Conservation (phyloP, 2,329 filamentous ascomycete species). For the Calonectria leucothoes region DNA sequence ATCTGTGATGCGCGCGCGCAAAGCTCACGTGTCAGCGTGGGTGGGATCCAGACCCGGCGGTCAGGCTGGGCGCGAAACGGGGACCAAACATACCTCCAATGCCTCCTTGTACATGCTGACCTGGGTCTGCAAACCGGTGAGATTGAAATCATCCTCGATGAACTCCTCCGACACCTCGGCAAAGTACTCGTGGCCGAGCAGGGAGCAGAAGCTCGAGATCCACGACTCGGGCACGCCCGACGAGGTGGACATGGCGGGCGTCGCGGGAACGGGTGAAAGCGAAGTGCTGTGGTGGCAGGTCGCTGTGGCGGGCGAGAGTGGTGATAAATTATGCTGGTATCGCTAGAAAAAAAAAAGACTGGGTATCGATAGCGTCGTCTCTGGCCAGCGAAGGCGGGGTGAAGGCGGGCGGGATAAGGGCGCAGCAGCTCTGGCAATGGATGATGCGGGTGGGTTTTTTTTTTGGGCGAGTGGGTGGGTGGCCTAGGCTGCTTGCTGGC, state of each 20-base stretch:
- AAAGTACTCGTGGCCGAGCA: constrained; percentile 98
- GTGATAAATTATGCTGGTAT: constrained; percentile 17
- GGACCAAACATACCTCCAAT: constrained; percentile 71
- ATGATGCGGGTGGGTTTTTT: constrained; percentile 17
- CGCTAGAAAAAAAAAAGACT: constrained; percentile 11
- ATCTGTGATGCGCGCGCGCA: constrained; percentile 64
- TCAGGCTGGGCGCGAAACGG: neutral
- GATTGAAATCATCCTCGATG: constrained; percentile 99
- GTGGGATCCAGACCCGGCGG: neutral
- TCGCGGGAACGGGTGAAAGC: constrained; percentile 22
- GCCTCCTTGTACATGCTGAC: constrained; percentile 99
- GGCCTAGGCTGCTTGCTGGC: neutral
- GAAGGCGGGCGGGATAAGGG: constrained; percentile 17
- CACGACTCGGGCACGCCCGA: constrained; percentile 83
- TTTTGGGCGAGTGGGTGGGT: constrained; percentile 35
- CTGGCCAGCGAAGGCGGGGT: constrained; percentile 40
- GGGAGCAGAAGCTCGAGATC: constrained; percentile 97
- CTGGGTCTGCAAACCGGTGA: constrained; percentile 93
- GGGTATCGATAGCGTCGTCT: constrained; percentile 39
- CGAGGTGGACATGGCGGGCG: constrained; percentile 66
- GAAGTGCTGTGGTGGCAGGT: constrained; percentile 22
- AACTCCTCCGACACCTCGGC: constrained; percentile 99
- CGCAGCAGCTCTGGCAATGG: constrained; percentile 5
- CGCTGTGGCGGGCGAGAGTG: constrained; percentile 15
- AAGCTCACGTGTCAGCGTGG: constrained; percentile 14